These are phyloP conservation scores for Aureobasidium sp. DNA, from an alignment of 2,329 filamentous ascomycete genomes.

Conservation along the genomic window DNA sequence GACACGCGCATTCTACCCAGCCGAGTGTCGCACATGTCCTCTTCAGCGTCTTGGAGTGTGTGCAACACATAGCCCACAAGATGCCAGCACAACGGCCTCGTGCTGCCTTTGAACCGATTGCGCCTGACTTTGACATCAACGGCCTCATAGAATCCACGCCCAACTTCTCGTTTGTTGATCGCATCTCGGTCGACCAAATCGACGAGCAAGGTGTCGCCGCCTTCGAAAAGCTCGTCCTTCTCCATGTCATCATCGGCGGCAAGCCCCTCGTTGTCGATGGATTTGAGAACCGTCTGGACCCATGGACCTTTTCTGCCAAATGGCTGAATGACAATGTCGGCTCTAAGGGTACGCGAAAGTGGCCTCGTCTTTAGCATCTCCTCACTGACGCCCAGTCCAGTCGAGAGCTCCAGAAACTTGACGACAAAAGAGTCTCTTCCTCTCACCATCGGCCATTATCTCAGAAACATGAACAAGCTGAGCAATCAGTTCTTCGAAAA, in stretches of 20 bases:
- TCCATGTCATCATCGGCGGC: conserved; percentile 77
- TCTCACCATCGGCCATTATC: conserved; percentile 83
- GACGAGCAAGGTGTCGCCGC: conserved; percentile 66
- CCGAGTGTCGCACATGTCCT: not conserved
- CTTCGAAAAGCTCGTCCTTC: conserved; percentile 77
- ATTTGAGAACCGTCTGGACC: conserved; percentile 69
- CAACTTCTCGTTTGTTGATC: conserved; percentile 81
- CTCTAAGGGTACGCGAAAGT: conserved; percentile 56
- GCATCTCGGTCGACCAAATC: conserved; percentile 73
- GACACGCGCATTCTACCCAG: not conserved
- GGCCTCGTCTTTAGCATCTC: not conserved
- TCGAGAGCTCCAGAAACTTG: conserved; percentile 80
- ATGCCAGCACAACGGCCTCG: conserved; percentile 78
- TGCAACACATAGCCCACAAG: not conserved
- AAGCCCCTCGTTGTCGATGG: conserved; percentile 87
- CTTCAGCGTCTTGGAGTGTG: not conserved
- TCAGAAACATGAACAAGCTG: conserved; percentile 77
- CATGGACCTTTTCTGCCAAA: conserved; percentile 66
- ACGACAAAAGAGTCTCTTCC: conserved; percentile 64
- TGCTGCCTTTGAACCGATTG: conserved; percentile 85
- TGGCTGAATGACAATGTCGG: conserved; percentile 78
- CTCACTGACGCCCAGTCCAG: conserved; percentile 36
- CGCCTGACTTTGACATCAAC: conserved; percentile 73
- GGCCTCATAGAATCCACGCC: conserved; percentile 66
- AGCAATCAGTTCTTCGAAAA: conserved; percentile 69